A percentile compares a stretch with the other conserved stretches of the same genome.
phyloP scores from a whole-genome alignment of 768 basidiomycete species.

The Botryobasidium botryosum region DNA sequence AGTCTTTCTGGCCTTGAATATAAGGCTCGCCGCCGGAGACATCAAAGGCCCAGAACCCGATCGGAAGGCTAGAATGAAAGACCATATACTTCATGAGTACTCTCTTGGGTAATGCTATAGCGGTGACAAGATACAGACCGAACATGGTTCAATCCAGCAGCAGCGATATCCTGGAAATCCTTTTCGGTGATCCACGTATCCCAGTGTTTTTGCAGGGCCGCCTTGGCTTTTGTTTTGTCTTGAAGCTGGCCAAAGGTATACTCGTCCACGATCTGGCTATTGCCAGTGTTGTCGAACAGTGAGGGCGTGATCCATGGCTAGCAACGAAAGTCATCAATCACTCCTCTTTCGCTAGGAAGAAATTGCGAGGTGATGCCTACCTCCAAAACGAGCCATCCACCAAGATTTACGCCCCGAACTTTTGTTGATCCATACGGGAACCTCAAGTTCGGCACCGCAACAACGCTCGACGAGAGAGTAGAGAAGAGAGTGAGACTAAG shows the following conservation, averaged over 20 bases:
- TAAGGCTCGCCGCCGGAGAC: conserved; percentile 62
- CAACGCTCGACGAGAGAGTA: too few species aligned
- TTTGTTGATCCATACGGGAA: conserved; percentile 2
- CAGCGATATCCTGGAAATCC: conserved; percentile 46
- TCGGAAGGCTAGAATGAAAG: conserved; percentile 22
- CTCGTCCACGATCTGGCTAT: conserved; percentile 4
- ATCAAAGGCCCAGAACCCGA: conserved; percentile 83
- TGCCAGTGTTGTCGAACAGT: conserved; percentile 14
- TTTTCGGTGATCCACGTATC: conserved; percentile 41
- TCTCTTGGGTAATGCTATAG: background rate
- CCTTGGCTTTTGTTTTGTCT: background rate
- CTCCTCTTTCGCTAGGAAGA: too few species aligned
- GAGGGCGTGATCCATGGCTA: conserved; percentile 11
- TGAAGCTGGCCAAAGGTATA: conserved; percentile 9
- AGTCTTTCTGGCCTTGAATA: conserved; percentile 20
- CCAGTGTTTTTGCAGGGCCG: conserved; percentile 38
- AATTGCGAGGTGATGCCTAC: too few species aligned
- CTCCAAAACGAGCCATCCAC: conserved; percentile 6
- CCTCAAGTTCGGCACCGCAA: too few species aligned
- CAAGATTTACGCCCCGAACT: background rate
- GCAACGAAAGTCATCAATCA: too few species aligned
- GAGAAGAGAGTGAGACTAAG: too few species aligned
- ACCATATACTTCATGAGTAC: background rate
- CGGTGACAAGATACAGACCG: too few species aligned
- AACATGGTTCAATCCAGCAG: conserved; percentile 36